Percentiles rank a stretch among this genome's conserved stretches.
Evolutionary conservation across 495 filamentous ascomycete genomes (phyloP).

Genomic region (Parathielavia appendiculata): DNA sequence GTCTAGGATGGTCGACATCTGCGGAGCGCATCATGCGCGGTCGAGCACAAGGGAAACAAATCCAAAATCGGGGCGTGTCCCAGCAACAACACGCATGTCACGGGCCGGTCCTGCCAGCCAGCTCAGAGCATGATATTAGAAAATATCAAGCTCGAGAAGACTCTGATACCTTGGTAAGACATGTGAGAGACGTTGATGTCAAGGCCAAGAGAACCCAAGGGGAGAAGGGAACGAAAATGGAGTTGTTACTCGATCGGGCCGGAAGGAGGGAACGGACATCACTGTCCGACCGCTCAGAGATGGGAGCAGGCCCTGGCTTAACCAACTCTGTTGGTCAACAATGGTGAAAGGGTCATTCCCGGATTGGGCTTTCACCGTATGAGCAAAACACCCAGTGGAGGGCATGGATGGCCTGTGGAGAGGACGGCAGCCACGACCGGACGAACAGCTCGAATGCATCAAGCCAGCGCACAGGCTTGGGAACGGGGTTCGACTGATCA

Average conservation of each 20-base stretch:
- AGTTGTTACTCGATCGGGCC: no score
- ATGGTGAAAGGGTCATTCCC: background rate
- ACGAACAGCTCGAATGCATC: background rate
- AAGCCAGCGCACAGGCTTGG: constrained; percentile 9
- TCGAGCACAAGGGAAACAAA: constrained; percentile 23
- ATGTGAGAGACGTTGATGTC: background rate
- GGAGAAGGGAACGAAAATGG: no score
- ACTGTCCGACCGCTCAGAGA: no score
- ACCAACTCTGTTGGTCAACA: no score
- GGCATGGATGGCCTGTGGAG: background rate
- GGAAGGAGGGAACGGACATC: background rate
- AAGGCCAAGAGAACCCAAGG: no score
- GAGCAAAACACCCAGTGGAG: background rate
- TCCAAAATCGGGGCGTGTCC: constrained; percentile 8
- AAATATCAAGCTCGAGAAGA: background rate
- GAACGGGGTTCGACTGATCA: background rate
- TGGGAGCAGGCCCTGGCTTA: no score
- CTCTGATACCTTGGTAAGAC: background rate
- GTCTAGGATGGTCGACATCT: constrained; percentile 15
- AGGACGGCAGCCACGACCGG: constrained; percentile 3
- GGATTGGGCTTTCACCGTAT: constrained; percentile 1
- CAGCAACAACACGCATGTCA: background rate
- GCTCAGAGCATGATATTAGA: constrained; percentile 2
- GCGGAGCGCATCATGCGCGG: constrained; percentile 23
- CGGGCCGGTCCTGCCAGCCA: constrained; percentile 2